Conservation (phyloP, 106 monocot species). For the Dendrobium huoshanense region DNA sequence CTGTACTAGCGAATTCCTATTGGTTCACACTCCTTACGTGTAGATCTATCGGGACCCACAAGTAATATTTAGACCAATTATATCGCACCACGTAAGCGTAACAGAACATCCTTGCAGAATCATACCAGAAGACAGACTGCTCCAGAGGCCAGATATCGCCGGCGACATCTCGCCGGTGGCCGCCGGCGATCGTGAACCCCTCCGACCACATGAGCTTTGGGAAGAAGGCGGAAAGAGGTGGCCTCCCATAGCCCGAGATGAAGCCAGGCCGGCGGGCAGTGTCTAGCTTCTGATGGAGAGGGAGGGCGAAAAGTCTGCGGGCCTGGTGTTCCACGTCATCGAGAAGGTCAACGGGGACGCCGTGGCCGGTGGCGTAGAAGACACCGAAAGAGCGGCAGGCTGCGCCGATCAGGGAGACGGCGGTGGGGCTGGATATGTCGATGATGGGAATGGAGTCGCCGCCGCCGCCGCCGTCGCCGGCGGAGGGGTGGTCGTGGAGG, state of each 20-base stretch:
- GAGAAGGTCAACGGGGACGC: slow-evolving; percentile 3
- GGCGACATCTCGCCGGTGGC: background rate
- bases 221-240: slow-evolving; percentile 20
- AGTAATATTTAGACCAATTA: no score
- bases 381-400: slow-evolving; percentile 14
- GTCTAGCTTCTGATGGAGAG: slow-evolving; percentile 7
- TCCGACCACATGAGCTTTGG: slow-evolving; percentile 22
- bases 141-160: slow-evolving; percentile 7
- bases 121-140: slow-evolving; percentile 8
- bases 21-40: no score
- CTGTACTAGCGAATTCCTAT: no score
- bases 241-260: slow-evolving; percentile 11
- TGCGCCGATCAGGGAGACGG: background rate
- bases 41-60: no score
- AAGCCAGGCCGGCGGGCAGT: background rate
- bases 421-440: slow-evolving; percentile 10
- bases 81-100: no score
- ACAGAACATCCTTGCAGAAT: no score
- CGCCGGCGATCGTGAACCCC: slow-evolving; percentile 15
- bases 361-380: slow-evolving; percentile 12
- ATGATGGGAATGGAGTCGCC: slow-evolving; percentile 8
- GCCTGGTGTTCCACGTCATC: background rate
- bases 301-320: slow-evolving; percentile 19
- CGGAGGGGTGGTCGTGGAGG: slow-evolving; percentile 14
- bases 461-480: background rate